Evolutionary conservation across 352 stramenopile genomes (phyloP).

Genomic region (Phytopythium vexans): DNA sequence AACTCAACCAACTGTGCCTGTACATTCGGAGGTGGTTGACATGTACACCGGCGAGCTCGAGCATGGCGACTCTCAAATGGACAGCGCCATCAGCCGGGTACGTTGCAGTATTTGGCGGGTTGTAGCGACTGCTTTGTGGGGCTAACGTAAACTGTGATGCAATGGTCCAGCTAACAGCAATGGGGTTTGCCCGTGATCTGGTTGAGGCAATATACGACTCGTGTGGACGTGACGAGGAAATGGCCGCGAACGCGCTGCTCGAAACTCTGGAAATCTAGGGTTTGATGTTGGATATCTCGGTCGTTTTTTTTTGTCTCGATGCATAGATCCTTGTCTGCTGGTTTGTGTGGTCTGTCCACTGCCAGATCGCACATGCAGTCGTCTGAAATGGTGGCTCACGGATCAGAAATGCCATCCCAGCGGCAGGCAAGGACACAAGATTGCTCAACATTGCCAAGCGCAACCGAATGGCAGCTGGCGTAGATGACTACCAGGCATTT

Average conservation of each 20-base stretch:
- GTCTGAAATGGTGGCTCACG: too few relatives aligned
- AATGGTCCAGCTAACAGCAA: constrained; percentile 40
- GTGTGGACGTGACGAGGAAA: constrained; percentile 49
- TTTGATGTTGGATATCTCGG: background rate
- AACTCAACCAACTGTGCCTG: background rate
- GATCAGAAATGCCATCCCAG: too few relatives aligned
- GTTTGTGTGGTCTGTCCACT: too few relatives aligned
- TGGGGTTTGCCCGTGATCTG: constrained; percentile 59
- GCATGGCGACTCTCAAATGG: background rate
- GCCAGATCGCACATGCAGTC: too few relatives aligned
- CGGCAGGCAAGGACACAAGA: too few relatives aligned
- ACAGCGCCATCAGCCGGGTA: constrained; percentile 29
- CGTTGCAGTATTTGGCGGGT: constrained; percentile 2
- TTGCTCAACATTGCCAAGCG: too few relatives aligned
- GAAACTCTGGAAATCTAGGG: constrained; percentile 36
- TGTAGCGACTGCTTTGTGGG: background rate
- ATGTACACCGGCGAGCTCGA: constrained; percentile 2
- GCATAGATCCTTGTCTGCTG: too few relatives aligned
- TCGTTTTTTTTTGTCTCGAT: too few relatives aligned
- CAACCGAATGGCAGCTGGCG: too few relatives aligned
- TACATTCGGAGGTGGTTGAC: constrained; percentile 10
- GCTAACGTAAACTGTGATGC: background rate
- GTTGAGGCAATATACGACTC: constrained; percentile 57
- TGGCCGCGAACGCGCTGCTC: constrained; percentile 50
- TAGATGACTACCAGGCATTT: too few relatives aligned